These are phyloP conservation scores for Mentha longifolia DNA, from an alignment of 257 asterid genomes.

Conservation along the genomic window DNA sequence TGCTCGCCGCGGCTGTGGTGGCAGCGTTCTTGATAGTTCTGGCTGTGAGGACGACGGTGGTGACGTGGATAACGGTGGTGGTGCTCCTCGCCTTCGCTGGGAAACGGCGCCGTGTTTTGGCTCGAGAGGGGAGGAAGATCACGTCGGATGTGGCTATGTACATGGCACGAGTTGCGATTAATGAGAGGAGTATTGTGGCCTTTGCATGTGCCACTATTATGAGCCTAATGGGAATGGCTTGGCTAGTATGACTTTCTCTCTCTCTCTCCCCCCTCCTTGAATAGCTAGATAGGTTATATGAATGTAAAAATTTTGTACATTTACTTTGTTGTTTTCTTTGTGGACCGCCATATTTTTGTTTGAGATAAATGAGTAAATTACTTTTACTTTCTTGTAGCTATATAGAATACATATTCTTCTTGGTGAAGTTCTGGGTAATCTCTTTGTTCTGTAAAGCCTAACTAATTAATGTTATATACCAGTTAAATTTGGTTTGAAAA, in stretches of 20 bases:
- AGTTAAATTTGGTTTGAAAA: too few relatives aligned
- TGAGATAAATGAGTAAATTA: slow-evolving; percentile 4
- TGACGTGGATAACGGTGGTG: slow-evolving; percentile 75
- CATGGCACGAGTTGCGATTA: slow-evolving; percentile 47
- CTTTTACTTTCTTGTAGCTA: neutral
- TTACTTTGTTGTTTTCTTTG: neutral
- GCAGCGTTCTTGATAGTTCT: slow-evolving; percentile 44
- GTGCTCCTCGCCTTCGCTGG: slow-evolving; percentile 78
- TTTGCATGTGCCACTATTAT: slow-evolving; percentile 51
- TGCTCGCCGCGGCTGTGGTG: slow-evolving; percentile 32
- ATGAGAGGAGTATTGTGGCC: slow-evolving; percentile 57
- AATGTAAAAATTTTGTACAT: slow-evolving; percentile 11
- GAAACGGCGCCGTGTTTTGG: slow-evolving; percentile 68
- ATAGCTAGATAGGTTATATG: neutral
- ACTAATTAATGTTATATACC: too few relatives aligned
- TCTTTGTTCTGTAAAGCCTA: too few relatives aligned
- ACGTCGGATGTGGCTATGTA: slow-evolving; percentile 63
- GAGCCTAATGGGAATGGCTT: slow-evolving; percentile 46
- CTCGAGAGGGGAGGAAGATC: slow-evolving; percentile 63
- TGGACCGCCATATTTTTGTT: too few relatives aligned
- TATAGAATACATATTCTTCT: neutral
- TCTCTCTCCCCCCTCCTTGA: neutral
- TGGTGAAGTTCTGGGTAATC: neutral
- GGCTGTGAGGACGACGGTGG: slow-evolving; percentile 61
- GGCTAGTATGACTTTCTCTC: slow-evolving; percentile 31